phyloP scores from a whole-genome alignment of 164 flowering plant genomes.

The Umbilicus rupestris region DNA sequence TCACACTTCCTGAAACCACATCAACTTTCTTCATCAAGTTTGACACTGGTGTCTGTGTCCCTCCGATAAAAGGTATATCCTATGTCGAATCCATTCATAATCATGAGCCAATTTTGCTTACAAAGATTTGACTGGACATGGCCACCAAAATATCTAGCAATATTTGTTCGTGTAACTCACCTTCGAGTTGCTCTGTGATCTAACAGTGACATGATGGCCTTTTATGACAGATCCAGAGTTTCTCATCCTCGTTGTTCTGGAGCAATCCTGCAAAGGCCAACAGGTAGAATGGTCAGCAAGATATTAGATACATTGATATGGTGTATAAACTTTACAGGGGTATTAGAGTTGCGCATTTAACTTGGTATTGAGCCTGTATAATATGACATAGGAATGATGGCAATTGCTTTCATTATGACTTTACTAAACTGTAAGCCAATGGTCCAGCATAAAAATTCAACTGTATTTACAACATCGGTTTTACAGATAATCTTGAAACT shows the following conservation, averaged over 20 bases:
- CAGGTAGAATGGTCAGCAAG: too few species aligned
- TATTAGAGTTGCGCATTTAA: too few species aligned
- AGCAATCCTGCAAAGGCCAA: slow-evolving; percentile 42
- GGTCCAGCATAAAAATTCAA: too few species aligned
- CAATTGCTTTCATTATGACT: too few species aligned
- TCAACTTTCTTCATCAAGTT: slow-evolving; percentile 53
- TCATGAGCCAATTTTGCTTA: background rate
- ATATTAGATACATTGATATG: too few species aligned
- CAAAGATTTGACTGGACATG: background rate
- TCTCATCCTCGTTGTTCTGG: slow-evolving; percentile 48
- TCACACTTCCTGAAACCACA: slow-evolving; percentile 34
- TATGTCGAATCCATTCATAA: slow-evolving; percentile 17
- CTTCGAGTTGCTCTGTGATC: slow-evolving; percentile 28
- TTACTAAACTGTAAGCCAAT: too few species aligned
- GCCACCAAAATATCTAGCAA: background rate
- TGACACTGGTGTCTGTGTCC: slow-evolving; percentile 54
- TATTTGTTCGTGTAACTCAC: slow-evolving; percentile 16
- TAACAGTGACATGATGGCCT: slow-evolving; percentile 22
- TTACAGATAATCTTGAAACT: too few species aligned
- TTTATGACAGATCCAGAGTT: slow-evolving; percentile 33
- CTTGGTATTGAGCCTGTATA: too few species aligned
- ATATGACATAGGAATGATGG: too few species aligned
- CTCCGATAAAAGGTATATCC: slow-evolving; percentile 38
- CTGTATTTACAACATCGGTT: background rate
- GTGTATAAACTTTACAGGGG: too few species aligned